A percentile compares a stretch with the other conserved stretches of the same genome.
Conservation (phyloP, 2,329 filamentous ascomycete species). For the Fusarium metavorans region DNA sequence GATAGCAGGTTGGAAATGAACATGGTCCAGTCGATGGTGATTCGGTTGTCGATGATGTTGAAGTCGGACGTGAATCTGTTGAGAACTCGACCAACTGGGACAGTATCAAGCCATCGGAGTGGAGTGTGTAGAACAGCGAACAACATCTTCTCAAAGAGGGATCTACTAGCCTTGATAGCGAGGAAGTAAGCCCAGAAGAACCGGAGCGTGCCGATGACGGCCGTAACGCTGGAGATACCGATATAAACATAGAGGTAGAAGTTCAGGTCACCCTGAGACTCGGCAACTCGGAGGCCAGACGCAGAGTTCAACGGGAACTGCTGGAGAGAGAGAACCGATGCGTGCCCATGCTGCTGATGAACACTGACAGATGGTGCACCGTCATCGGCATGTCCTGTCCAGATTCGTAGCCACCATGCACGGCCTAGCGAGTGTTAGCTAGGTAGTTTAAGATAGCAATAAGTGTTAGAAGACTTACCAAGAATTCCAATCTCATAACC, state of each 20-base stretch:
- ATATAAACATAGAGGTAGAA: conserved; percentile 81
- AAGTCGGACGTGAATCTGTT: conserved; percentile 86
- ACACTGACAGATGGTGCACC: conserved; percentile 36
- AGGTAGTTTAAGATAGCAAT: background rate
- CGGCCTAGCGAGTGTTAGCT: conserved; percentile 53
- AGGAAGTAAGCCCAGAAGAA: conserved; percentile 74
- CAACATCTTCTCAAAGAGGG: conserved; percentile 75
- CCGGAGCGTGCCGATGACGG: conserved; percentile 69
- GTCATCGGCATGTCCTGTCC: conserved; percentile 61
- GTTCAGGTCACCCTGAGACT: conserved; percentile 55
- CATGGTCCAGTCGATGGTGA: conserved; percentile 73
- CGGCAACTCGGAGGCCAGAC: conserved; percentile 44
- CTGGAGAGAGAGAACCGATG: conserved; percentile 61
- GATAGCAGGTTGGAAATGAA: conserved; percentile 70
- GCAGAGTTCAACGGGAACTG: conserved; percentile 58
- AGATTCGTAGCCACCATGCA: conserved; percentile 74
- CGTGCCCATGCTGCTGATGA: conserved; percentile 52
- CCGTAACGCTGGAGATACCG: conserved; percentile 72
- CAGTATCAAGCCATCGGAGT: conserved; percentile 83
- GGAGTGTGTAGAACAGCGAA: conserved; percentile 77
- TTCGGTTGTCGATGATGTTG: conserved; percentile 75
- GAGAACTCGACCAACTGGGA: conserved; percentile 80
- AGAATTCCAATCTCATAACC: conserved; percentile 66
- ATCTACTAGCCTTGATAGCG: conserved; percentile 76
- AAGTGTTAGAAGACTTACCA: conserved; percentile 49